Evolutionary conservation across 2,329 filamentous ascomycete species (phyloP).

Genomic region (Colletotrichum sp.): DNA sequence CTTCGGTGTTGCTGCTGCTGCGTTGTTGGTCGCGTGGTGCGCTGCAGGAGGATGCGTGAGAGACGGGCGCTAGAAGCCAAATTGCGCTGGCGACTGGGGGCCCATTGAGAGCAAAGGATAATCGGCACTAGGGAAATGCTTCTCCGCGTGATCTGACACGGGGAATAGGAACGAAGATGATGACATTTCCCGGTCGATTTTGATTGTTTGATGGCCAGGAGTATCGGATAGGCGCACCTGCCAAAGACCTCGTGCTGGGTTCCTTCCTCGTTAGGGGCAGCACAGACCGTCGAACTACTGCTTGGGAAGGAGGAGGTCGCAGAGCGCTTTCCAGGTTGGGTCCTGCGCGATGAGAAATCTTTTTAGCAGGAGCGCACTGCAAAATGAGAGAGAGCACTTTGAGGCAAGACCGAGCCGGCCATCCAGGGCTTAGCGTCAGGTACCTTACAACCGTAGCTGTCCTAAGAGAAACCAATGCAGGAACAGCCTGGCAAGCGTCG

Average conservation of each 20-base stretch:
- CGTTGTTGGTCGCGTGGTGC: neutral
- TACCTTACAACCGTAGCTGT: neutral
- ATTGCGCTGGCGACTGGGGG: neutral
- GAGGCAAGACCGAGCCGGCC: neutral
- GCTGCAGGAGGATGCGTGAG: neutral
- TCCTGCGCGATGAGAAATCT: neutral
- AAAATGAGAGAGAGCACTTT: neutral
- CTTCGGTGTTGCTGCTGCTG: neutral
- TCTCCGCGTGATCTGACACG: constrained; percentile 9
- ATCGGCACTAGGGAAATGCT: constrained; percentile 2
- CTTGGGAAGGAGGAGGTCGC: constrained; percentile 11
- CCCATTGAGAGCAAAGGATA: neutral
- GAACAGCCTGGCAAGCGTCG: neutral
- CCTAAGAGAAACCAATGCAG: neutral
- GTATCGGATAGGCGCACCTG: neutral
- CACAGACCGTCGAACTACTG: neutral
- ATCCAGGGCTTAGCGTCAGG: constrained; percentile 17
- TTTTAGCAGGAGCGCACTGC: neutral
- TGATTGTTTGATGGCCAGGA: neutral
- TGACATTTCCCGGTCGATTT: neutral
- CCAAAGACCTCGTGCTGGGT: neutral
- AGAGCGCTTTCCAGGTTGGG: neutral
- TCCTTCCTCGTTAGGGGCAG: neutral
- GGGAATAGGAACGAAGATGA: constrained; percentile 1
- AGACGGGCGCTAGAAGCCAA: neutral